Evolutionary conservation across 164 flowering plant genomes (phyloP), one percentile per base, ranked within the genome.

Genomic region (Litsea cubeba): DNA sequence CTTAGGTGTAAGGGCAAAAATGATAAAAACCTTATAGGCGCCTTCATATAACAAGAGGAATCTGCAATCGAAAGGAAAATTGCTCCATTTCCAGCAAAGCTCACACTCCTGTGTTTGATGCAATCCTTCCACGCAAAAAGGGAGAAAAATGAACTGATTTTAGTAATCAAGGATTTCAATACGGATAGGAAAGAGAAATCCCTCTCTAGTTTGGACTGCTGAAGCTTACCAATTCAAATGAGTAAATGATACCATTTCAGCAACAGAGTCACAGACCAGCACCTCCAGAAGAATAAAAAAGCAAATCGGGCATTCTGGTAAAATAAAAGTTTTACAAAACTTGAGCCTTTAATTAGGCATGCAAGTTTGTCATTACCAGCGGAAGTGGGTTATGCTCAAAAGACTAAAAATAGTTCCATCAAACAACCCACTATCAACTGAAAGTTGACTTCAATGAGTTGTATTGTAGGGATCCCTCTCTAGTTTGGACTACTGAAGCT

Each of bases 171-270:
- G 8, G 40, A 35, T 35, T 5, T 35, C 40, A 35, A 6, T 35
- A 35, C 1, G 40, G 40, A 35, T 35, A 6, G 40, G 40, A 5
- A 35, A 35, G 40, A 35, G 8, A 5, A 28, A 35, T 35, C 1
- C 8, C 8, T 6, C 7, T 35, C 40, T 35, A 35, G 8, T 35
- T 35, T 35, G 40, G 66, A 58, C 10, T 8, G 15, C 69, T 65
- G 12, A 32, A 72, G 26, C 83, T 83, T 83, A 90, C 97, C 91
- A 81, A 70, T 63, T 86, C 88, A 82, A 92, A 82, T 28, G 97
- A 91, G 80, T 86, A 90, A 23, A 93, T 76, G 64, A 80, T 80
- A 74, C 99, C 99, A 83, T 84, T 83, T 80, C n/a, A n/a, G n/a
- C n/a, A n/a, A n/a, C n/a, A n/a, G 95, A 35, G 40, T 5, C 5